Base-by-base conservation (phyloP, 768 basidiomycete genomes). In the Rhizopogon roseolus region DNA sequence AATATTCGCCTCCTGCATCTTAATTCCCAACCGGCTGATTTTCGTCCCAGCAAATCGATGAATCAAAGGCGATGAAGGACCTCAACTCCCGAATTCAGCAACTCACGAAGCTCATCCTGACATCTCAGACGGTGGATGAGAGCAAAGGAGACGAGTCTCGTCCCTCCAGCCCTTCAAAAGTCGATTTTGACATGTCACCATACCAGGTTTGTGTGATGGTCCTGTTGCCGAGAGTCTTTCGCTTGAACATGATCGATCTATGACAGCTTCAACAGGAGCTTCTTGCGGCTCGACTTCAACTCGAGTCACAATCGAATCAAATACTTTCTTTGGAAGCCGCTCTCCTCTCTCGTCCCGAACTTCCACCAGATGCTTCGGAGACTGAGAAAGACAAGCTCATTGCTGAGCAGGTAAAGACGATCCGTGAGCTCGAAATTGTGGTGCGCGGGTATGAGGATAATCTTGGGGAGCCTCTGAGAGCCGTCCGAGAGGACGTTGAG, bases 181-280 rank as follows among this genome's bases (percentile, higher is more conserved):
- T 97, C 32, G 90, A 95, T 66, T 95, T 93, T 61, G 90, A 93
- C 64, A 84, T 90, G 82, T 82, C 89, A 1, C 88, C 90, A 2
- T 92, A 92, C 57, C 86, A 93, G 73, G 87, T 88, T 43, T 29
- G 66, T 60, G 22, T 16, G 13, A 16, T 13, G 8, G 19, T 22
- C 10, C 16, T 32, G 9, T 39, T 16, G 13, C 22, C 22, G 3
- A 22, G 25, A 10, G 2, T 37, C 10, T 17, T 25, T 8, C 41
- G 32, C 25, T 29, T 19, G 19, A 8, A 37, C 44, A 29, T 45
- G 16, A 51, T 49, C 39, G 4, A 39, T 40, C n/a, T 8, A 10
- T 28, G 34, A 32, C 25, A 93, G 85, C 77, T 96, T 1, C 92
- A 94, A 73, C 90, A 95, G 76, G 90, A 94, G 56, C 80, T 96